A percentile compares a stretch with the other conserved stretches of the same genome.
phyloP scores from a whole-genome alignment of 345 rosid species.

The Kernera saxatilis region DNA sequence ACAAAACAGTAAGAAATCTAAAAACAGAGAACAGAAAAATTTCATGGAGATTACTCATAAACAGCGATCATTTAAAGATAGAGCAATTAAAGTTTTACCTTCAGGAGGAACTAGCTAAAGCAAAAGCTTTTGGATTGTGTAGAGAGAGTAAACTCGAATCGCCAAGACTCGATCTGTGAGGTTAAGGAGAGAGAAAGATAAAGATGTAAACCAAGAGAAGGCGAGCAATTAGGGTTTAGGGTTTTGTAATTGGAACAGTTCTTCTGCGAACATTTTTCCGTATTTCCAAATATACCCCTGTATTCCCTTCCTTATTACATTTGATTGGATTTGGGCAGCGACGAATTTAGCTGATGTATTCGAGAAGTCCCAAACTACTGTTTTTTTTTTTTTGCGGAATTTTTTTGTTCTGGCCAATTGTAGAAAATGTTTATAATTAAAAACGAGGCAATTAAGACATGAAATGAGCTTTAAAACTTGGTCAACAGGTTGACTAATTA shows the following conservation, averaged over 20 bases:
- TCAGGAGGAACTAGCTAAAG: not conserved
- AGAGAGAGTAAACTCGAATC: not conserved
- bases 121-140: not conserved
- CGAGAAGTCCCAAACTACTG: not conserved
- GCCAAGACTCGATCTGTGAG: constrained; percentile 1
- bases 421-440: not conserved
- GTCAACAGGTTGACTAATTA: constrained; percentile 26
- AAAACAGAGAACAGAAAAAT: not conserved
- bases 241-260: constrained; percentile 9
- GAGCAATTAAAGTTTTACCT: not conserved
- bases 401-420: not conserved
- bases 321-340: constrained; percentile 3
- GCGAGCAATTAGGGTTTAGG: constrained; percentile 24
- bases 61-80: not conserved
- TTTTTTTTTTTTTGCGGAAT: not conserved
- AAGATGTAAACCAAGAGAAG: not conserved
- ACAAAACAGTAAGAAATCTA: not conserved
- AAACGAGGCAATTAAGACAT: not conserved
- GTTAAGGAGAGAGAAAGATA: not conserved
- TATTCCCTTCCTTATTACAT: not conserved
- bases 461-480: not conserved
- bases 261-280: not conserved
- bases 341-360: not conserved
- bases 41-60: not conserved
- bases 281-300: constrained; percentile 16